Base-by-base conservation (phyloP, 2,329 filamentous ascomycete species). In the Alternaria sp. region DNA sequence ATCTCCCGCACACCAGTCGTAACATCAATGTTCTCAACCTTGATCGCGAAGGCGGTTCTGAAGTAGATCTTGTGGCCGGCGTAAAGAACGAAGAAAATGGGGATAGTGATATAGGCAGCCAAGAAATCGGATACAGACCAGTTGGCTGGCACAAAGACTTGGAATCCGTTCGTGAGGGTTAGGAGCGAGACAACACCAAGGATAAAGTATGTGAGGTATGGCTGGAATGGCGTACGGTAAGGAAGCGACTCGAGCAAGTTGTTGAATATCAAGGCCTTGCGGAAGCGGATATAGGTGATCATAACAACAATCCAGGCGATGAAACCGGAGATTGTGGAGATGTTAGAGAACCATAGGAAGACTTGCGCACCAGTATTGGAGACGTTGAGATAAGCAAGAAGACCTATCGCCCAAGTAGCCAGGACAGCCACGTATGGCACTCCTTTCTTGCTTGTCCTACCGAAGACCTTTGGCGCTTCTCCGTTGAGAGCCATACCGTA, bases 271-370 rank as follows among this genome's bases (percentile, higher is more conserved):
- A 78, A 64, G 2, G 76, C 76, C 54, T 75, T 75, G 76, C 84
- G 82, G 80, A 90, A 90, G 7, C 87, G 85, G 43, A 90, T 76
- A 73, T 86, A 88, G 4, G 87, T 84, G 58, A 89, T 82, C 65
- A 84, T 84, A 64, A 82, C 83, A 50, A 82, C 82, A 55, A 85
- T 82, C 85, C 85, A 87, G 28, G 82, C 84, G 54, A 86, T 85
- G 69, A 86, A 81, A 0, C 83, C 85, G 0, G 82, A 84, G 2
- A 84, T 83, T 60, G 84, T 91, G 20, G 87, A 89, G 59, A 92
- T 86, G 74, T 90, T 91, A 67, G 87, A 84, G 75, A 92, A 90
- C 88, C 90, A 92, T 49, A 82, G 82, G 74, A 92, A 92, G 12
- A 85, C 76, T 25, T 81, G 79, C 5, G 79, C 77, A 4, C 81